These are phyloP conservation scores for Epichloe sibirici DNA, from an alignment of 2,329 filamentous ascomycete genomes.

Conservation along the genomic window DNA sequence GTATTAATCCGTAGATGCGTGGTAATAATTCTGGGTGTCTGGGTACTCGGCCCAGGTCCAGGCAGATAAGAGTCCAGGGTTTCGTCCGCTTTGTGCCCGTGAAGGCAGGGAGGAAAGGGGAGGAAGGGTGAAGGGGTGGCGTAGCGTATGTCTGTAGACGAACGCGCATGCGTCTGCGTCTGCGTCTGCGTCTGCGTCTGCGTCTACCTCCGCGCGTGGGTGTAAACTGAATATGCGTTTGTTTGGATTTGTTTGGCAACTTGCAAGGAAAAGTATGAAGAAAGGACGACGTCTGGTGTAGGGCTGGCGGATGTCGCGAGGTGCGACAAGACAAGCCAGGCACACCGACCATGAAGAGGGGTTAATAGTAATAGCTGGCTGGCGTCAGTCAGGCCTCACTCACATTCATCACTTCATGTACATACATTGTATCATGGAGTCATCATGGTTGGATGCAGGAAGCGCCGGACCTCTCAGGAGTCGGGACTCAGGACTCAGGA, in stretches of 20 bases:
- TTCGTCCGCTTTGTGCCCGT: too few species aligned
- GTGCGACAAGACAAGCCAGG: not conserved
- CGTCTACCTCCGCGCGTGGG: not conserved
- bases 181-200: not conserved
- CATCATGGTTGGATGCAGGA: too few species aligned
- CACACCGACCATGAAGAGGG: not conserved
- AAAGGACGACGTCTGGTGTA: not conserved
- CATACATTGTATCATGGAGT: not conserved
- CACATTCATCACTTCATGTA: too few species aligned
- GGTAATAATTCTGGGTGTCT: too few species aligned
- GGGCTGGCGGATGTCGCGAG: slow-evolving; percentile 3
- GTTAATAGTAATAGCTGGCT: not conserved
- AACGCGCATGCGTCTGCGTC: slow-evolving; percentile 1
- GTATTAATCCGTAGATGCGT: too few species aligned
- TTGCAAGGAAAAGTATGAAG: not conserved
- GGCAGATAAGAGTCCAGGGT: too few species aligned
- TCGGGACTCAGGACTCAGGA: too few species aligned
- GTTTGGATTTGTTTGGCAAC: not conserved
- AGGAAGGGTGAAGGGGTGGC: too few species aligned
- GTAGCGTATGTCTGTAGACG: not conserved
- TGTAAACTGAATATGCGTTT: not conserved
- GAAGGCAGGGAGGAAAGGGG: too few species aligned
- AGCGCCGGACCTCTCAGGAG: too few species aligned
- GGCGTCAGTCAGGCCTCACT: not conserved
- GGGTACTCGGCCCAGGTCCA: too few species aligned